Evolutionary conservation across 208 protist species (phyloP).

Genomic region (Wallacemonas collosoma): DNA sequence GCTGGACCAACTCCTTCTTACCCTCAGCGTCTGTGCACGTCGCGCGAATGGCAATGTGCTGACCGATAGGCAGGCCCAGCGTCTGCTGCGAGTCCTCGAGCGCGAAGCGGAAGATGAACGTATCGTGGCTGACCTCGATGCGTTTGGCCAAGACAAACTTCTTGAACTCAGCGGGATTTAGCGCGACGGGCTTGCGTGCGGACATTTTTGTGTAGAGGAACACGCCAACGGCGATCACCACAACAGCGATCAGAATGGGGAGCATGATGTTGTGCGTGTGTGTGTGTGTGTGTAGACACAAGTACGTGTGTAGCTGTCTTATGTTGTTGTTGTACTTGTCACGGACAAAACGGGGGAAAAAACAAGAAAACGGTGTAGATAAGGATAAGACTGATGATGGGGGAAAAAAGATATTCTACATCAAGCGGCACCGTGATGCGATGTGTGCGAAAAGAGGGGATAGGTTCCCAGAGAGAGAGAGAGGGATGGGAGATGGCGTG

Average conservation of each 20-base stretch:
- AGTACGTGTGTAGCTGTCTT: no score
- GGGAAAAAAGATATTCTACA: not conserved
- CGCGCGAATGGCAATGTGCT: constrained; percentile 74
- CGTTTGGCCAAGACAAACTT: constrained; percentile 56
- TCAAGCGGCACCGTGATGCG: no score
- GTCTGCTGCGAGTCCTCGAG: constrained; percentile 41
- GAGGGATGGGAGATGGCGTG: no score
- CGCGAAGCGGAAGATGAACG: constrained; percentile 84
- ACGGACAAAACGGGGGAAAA: not conserved
- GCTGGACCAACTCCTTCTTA: constrained; percentile 64
- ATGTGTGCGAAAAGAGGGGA: no score
- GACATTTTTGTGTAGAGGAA: constrained; percentile 29
- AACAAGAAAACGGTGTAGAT: constrained; percentile 14
- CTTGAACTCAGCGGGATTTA: constrained; percentile 60
- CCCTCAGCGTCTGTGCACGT: constrained; percentile 28
- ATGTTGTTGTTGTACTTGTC: no score
- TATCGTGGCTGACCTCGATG: constrained; percentile 70
- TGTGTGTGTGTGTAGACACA: not conserved
- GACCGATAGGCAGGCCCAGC: constrained; percentile 83
- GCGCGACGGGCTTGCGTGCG: constrained; percentile 22
- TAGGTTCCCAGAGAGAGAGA: no score
- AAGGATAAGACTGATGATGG: not conserved
- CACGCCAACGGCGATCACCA: constrained; percentile 28
- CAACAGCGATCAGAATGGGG: constrained; percentile 21
- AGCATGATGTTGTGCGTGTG: constrained; percentile 3